These are phyloP conservation scores for Dactylellina leptospora DNA, from an alignment of 2,329 filamentous ascomycete genomes.

Conservation along the genomic window DNA sequence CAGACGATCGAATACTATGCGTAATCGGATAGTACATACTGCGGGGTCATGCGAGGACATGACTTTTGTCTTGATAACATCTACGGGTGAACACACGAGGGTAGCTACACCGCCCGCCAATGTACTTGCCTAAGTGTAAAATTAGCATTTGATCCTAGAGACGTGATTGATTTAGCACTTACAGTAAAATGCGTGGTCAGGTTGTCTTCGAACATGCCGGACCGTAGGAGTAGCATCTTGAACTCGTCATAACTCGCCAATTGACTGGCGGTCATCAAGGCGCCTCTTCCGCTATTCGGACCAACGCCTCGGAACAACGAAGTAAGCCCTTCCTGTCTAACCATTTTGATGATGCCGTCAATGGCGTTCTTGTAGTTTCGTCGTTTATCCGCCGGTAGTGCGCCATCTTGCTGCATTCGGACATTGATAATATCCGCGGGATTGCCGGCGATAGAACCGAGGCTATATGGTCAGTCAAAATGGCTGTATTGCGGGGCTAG, in stretches of 20 bases:
- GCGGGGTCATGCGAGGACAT: slow-evolving; percentile 72
- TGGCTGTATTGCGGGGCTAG: not conserved
- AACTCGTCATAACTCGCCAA: slow-evolving; percentile 85
- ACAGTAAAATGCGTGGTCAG: slow-evolving; percentile 81
- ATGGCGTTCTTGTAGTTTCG: slow-evolving; percentile 90
- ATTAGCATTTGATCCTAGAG: too few species aligned
- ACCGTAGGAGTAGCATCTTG: slow-evolving; percentile 73
- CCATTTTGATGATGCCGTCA: slow-evolving; percentile 73
- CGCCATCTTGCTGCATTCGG: slow-evolving; percentile 87
- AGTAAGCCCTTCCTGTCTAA: slow-evolving; percentile 78
- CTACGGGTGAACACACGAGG: slow-evolving; percentile 81
- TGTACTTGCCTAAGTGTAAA: slow-evolving; percentile 43
- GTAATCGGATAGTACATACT: slow-evolving; percentile 7
- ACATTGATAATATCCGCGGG: slow-evolving; percentile 97
- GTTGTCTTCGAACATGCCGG: slow-evolving; percentile 74
- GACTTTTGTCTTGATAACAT: slow-evolving; percentile 87
- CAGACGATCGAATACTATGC: not conserved
- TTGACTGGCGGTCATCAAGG: slow-evolving; percentile 87
- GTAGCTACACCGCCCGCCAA: slow-evolving; percentile 76
- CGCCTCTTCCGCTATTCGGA: slow-evolving; percentile 81
- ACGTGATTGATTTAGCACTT: too few species aligned
- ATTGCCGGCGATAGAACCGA: slow-evolving; percentile 90
- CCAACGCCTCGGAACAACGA: slow-evolving; percentile 85
- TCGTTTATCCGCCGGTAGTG: slow-evolving; percentile 66
- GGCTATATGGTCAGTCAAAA: slow-evolving; percentile 54